Evolutionary conservation across 169 alveolate genomes (phyloP).

Genomic region (Plasmodium coatneyi): DNA sequence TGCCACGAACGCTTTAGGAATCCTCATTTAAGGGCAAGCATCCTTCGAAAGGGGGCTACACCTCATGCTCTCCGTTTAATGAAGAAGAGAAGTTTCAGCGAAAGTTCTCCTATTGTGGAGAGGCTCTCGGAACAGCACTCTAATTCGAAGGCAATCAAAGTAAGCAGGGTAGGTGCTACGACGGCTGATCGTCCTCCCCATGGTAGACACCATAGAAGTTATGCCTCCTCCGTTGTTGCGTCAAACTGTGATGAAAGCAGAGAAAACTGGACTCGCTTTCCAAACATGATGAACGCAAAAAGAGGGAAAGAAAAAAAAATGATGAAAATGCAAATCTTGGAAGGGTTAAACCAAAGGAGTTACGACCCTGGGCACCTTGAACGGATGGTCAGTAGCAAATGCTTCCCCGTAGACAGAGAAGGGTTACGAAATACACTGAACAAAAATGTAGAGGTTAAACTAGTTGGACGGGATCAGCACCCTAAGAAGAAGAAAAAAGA

Average conservation of each 20-base stretch:
- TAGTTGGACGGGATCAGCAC: not conserved
- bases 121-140: not conserved
- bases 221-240: not conserved
- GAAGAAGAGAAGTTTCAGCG: slow-evolving; percentile 32
- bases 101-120: not conserved
- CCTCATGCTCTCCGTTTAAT: not conserved
- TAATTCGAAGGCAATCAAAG: not conserved
- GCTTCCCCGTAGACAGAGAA: not conserved
- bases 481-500: not conserved
- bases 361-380: slow-evolving; percentile 49
- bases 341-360: slow-evolving; percentile 30
- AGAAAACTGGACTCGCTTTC: not conserved
- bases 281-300: slow-evolving; percentile 7
- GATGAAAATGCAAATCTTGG: slow-evolving; percentile 33
- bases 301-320: slow-evolving; percentile 4
- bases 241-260: not conserved
- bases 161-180: not conserved
- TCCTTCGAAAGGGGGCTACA: not conserved
- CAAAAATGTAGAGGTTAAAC: not conserved
- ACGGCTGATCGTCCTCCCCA: not conserved
- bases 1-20: not conserved
- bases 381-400: slow-evolving; percentile 6
- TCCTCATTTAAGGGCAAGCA: not conserved
- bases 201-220: not conserved
- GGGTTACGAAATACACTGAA: not conserved